Evolutionary conservation across 148 eudicot species (phyloP).

Genomic region (Suaeda aralocaspica): DNA sequence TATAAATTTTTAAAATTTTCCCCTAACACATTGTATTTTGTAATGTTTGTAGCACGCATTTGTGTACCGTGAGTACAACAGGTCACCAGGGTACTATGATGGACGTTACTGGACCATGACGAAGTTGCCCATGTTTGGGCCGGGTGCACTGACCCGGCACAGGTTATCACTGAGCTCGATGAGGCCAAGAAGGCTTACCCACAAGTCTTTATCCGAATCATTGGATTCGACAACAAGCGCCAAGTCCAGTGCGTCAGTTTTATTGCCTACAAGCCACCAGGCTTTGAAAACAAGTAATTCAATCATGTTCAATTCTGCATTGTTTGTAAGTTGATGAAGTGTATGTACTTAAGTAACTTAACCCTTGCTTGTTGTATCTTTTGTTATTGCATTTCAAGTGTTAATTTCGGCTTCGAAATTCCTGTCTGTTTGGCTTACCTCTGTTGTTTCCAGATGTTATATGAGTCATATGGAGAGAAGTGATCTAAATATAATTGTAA

Average conservation of each 20-base stretch:
- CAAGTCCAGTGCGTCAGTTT: conserved; percentile 63
- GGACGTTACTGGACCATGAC: conserved; percentile 68
- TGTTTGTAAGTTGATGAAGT: no score
- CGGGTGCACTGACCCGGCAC: conserved; percentile 45
- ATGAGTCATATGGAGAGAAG: not conserved
- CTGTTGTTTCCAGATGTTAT: not conserved
- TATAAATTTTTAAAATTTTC: not conserved
- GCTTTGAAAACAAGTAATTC: no score
- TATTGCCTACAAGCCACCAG: conserved; percentile 45
- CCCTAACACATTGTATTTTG: not conserved
- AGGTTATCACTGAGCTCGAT: conserved; percentile 36
- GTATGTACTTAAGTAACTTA: no score
- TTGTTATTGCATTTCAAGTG: not conserved
- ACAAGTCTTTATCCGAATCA: conserved; percentile 36
- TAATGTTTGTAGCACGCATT: conserved; percentile 22
- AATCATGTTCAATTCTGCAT: not conserved
- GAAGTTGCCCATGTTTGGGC: conserved; percentile 57
- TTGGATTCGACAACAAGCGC: conserved; percentile 48
- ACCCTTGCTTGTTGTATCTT: no score
- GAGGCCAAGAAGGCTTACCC: conserved; percentile 47
- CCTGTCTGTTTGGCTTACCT: not conserved
- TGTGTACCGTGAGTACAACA: conserved; percentile 46
- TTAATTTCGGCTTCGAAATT: not conserved
- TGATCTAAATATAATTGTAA: not conserved
- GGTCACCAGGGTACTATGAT: conserved; percentile 50